Percentiles rank a stretch among this genome's conserved stretches.
These are phyloP conservation scores for Pichia eremophila DNA, from an alignment of 805 yeast species.

Conservation along the genomic window DNA sequence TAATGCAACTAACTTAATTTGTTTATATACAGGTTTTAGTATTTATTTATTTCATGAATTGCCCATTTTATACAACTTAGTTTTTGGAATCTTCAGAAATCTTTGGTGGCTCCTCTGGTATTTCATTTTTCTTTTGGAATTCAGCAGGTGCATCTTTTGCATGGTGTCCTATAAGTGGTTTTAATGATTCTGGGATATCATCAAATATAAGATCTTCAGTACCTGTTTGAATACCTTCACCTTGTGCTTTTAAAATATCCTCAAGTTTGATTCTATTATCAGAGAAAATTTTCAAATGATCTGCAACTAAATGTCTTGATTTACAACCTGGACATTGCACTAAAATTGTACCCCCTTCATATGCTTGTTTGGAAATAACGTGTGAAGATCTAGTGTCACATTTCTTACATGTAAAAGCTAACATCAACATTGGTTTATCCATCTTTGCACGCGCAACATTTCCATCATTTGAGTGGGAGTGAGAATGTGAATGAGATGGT, in stretches of 20 bases:
- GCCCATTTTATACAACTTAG: neutral
- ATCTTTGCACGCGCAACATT: conserved; percentile 29
- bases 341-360: conserved; percentile 74
- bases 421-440: conserved; percentile 72
- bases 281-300: conserved; percentile 72
- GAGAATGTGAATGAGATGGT: neutral
- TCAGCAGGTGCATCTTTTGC: conserved; percentile 61
- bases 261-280: conserved; percentile 71
- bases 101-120: conserved; percentile 7
- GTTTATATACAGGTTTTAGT: neutral
- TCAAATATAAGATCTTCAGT: conserved; percentile 63
- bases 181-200: conserved; percentile 52
- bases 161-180: conserved; percentile 46
- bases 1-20: neutral
- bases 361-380: conserved; percentile 87
- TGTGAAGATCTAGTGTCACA: conserved; percentile 82
- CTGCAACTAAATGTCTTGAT: conserved; percentile 84
- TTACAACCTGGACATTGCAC: conserved; percentile 90
- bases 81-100: conserved; percentile 3
- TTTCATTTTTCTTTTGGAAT: conserved; percentile 9
- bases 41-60: neutral
- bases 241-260: conserved; percentile 66
- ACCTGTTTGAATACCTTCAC: conserved; percentile 59
- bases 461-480: neutral
- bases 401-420: conserved; percentile 87